A percentile compares a stretch with the other conserved stretches of the same genome.
phyloP scores from a whole-genome alignment of 2,329 filamentous ascomycete genomes.

The Tolypocladium paradoxum region DNA sequence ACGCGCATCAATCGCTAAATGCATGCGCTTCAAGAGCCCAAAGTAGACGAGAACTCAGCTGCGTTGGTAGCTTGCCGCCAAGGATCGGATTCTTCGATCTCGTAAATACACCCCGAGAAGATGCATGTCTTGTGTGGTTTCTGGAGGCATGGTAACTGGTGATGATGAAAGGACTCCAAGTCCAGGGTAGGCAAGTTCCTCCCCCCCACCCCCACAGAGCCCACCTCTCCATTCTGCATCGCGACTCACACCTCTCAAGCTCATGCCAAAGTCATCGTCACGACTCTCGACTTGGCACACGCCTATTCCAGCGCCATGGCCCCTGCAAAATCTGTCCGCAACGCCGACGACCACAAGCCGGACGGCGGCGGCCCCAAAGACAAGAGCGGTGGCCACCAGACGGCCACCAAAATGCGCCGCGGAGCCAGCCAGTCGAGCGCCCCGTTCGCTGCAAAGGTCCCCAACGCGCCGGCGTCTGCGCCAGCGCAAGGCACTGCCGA shows the following conservation, averaged over 20 bases:
- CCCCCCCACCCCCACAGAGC: too few species aligned
- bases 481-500: slow-evolving; percentile 18
- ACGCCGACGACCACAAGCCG: slow-evolving; percentile 32
- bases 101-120: neutral
- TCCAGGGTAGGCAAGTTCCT: too few species aligned
- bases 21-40: neutral
- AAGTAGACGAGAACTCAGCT: neutral
- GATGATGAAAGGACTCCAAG: neutral
- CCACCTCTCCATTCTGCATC: neutral
- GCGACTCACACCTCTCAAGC: neutral
- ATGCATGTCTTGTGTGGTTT: neutral
- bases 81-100: too few species aligned
- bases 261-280: neutral
- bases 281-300: neutral
- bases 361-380: slow-evolving; percentile 31
- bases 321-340: slow-evolving; percentile 34
- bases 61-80: too few species aligned
- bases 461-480: slow-evolving; percentile 25
- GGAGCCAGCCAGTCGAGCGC: slow-evolving; percentile 38
- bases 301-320: slow-evolving; percentile 22
- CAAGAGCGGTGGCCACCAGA: slow-evolving; percentile 30
- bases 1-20: too few species aligned
- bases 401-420: slow-evolving; percentile 44
- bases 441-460: slow-evolving; percentile 24
- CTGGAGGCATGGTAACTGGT: too few species aligned